A percentile compares a stretch with the other conserved stretches of the same genome.
Evolutionary conservation across 1,284 basidiomycete species (phyloP).

Genomic region (Gymnopus androsaceus): DNA sequence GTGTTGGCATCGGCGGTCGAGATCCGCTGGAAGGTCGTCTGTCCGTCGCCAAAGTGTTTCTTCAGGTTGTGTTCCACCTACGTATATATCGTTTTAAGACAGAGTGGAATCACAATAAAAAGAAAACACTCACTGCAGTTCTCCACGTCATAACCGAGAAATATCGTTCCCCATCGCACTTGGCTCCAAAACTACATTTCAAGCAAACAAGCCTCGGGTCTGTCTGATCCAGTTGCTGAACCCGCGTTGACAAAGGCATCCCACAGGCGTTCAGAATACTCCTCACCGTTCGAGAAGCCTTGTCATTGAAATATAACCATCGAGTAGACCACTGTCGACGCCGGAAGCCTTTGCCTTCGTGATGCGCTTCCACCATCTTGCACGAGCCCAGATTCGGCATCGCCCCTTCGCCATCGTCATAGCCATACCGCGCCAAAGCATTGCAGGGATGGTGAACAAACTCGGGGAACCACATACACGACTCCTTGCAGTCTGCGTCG

Average conservation of each 20-base stretch:
- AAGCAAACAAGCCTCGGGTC: slow-evolving; percentile 38
- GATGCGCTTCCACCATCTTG: neutral
- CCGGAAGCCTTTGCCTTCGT: slow-evolving; percentile 11
- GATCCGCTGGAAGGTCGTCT: slow-evolving; percentile 31
- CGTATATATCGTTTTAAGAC: neutral
- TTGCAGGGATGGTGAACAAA: slow-evolving; percentile 36
- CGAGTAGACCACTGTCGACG: slow-evolving; percentile 26
- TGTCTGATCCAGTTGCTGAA: slow-evolving; percentile 28
- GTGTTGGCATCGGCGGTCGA: slow-evolving; percentile 25
- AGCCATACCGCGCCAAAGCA: slow-evolving; percentile 14
- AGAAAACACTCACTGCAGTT: slow-evolving; percentile 28
- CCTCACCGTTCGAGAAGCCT: slow-evolving; percentile 30
- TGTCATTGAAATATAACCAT: slow-evolving; percentile 28
- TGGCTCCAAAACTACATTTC: slow-evolving; percentile 34
- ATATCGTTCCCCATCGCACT: slow-evolving; percentile 34
- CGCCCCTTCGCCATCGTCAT: neutral
- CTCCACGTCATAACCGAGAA: slow-evolving; percentile 34
- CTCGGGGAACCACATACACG: slow-evolving; percentile 27
- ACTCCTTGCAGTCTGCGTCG: slow-evolving; percentile 15
- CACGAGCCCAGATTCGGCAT: neutral
- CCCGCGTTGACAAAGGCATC: slow-evolving; percentile 25
- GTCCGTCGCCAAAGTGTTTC: slow-evolving; percentile 31
- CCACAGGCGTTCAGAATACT: slow-evolving; percentile 32
- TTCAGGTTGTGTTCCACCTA: slow-evolving; percentile 35
- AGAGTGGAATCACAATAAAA: neutral